Percentiles rank a stretch among this genome's conserved stretches.
Conservation (phyloP, 2,329 filamentous ascomycete genomes). For the Pestalotiopsis sp. region DNA sequence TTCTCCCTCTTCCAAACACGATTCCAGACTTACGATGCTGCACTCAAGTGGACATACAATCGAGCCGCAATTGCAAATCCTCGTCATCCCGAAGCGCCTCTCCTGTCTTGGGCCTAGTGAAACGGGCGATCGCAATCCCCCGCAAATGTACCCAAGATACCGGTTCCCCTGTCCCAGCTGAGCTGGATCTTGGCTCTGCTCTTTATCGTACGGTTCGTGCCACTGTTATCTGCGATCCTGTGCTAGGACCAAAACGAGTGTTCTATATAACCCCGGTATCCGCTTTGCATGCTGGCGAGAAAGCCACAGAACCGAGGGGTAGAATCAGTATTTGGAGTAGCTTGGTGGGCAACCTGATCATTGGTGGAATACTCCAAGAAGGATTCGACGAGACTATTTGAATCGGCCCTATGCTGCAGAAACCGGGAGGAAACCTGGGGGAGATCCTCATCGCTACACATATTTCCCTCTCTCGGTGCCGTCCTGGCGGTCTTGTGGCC, state of each 20-base stretch:
- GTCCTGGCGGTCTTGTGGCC: background rate
- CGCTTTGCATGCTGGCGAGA: no score
- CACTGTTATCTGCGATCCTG: background rate
- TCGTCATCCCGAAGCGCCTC: background rate
- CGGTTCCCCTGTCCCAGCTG: background rate
- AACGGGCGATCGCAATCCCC: background rate
- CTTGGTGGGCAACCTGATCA: background rate
- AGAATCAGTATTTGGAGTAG: background rate
- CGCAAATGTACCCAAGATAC: background rate
- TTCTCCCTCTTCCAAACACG: no score
- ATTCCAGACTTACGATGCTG: background rate
- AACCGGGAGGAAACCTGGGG: no score
- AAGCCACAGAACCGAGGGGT: no score
- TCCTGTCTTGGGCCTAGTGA: background rate
- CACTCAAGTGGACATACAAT: background rate
- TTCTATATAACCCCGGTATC: no score
- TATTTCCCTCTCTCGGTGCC: background rate
- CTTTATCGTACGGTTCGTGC: background rate
- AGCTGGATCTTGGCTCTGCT: background rate
- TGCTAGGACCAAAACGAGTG: background rate
- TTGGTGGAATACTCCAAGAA: slow-evolving; percentile 2
- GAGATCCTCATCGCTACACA: background rate
- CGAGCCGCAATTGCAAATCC: background rate
- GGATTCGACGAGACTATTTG: background rate
- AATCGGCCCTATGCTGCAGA: slow-evolving; percentile 7